Evolutionary conservation across 352 stramenopile genomes (phyloP).

Genomic region (Pythium inflatum): DNA sequence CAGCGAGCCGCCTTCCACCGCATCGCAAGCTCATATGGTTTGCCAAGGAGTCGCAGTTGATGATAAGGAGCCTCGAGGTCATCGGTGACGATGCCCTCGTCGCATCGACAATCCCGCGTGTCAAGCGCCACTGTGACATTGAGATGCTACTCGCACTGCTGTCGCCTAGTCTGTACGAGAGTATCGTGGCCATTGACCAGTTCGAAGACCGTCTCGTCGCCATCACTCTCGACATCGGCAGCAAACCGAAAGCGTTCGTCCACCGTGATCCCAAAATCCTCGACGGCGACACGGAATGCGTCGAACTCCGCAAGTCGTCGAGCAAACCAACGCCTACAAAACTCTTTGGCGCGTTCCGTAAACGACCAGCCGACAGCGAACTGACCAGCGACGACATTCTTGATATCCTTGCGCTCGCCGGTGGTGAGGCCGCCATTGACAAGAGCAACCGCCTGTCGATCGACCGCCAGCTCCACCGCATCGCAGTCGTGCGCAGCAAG

Average conservation of each 20-base stretch:
- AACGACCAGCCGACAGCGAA: constrained; percentile 34
- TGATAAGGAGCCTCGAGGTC: constrained; percentile 6
- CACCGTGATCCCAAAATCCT: background rate
- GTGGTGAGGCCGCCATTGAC: constrained; percentile 60
- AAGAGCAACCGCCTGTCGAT: constrained; percentile 77
- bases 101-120: background rate
- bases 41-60: background rate
- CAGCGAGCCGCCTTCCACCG: background rate
- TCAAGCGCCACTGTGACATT: constrained; percentile 22
- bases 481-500: constrained; percentile 71
- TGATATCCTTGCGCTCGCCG: constrained; percentile 46
- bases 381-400: constrained; percentile 50
- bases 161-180: constrained; percentile 8
- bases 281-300: constrained; percentile 6
- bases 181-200: constrained; percentile 10
- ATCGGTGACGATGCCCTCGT: background rate
- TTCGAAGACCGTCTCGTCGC: constrained; percentile 18
- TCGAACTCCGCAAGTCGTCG: constrained; percentile 16
- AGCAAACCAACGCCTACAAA: constrained; percentile 33
- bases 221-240: constrained; percentile 16
- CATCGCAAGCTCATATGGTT: constrained; percentile 16
- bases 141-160: constrained; percentile 29
- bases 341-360: constrained; percentile 30
- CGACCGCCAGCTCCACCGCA: constrained; percentile 72
- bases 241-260: constrained; percentile 16